These are phyloP conservation scores for Aureobasidium namibiae DNA, from an alignment of 2,329 filamentous ascomycete species.

Conservation along the genomic window DNA sequence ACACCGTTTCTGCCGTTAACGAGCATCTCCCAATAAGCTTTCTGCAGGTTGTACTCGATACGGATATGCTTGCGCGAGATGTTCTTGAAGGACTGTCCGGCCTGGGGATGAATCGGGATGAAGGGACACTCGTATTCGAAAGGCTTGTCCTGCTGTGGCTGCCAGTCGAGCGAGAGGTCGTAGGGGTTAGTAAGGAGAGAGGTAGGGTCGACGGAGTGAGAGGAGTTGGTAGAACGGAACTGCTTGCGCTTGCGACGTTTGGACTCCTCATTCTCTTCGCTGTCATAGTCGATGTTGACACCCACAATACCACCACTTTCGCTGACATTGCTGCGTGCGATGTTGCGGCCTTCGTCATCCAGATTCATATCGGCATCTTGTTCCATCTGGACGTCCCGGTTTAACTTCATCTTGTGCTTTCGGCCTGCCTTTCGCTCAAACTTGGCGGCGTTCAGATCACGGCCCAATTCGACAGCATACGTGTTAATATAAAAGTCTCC, in stretches of 20 bases:
- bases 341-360: constrained; percentile 6
- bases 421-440: constrained; percentile 13
- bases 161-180: constrained; percentile 9
- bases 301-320: constrained; percentile 23
- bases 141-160: constrained; percentile 8
- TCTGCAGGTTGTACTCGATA: constrained; percentile 59
- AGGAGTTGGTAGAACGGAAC: constrained; percentile 14
- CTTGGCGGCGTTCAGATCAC: constrained; percentile 53
- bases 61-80: constrained; percentile 69
- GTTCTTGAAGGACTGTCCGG: constrained; percentile 56
- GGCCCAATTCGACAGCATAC: constrained; percentile 62
- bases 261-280: constrained; percentile 12
- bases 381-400: constrained; percentile 16
- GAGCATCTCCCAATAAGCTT: constrained; percentile 56
- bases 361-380: constrained; percentile 13
- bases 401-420: constrained; percentile 13
- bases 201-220: constrained; percentile 13
- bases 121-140: constrained; percentile 29
- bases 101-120: constrained; percentile 64
- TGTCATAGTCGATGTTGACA: constrained; percentile 14
- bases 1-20: constrained; percentile 59
- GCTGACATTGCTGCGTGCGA: constrained; percentile 19
- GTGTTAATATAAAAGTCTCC: constrained; percentile 74
- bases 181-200: constrained; percentile 13
- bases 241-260: constrained; percentile 28